phyloP scores from a whole-genome alignment of 2,329 filamentous ascomycete species.

The Fusarium pininemorale region DNA sequence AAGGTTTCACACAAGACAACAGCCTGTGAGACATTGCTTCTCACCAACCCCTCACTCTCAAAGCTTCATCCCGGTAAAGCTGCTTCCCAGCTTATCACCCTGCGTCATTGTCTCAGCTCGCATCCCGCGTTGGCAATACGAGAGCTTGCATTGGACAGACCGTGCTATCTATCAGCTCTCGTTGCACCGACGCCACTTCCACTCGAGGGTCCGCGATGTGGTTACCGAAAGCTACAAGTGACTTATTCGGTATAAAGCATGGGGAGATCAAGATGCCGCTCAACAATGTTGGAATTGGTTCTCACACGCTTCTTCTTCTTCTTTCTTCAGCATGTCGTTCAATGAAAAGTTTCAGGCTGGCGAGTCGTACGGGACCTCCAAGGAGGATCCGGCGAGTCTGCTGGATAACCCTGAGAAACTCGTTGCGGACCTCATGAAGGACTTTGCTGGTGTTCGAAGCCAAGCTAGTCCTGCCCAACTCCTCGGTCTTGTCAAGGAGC shows the following conservation, averaged over 20 bases:
- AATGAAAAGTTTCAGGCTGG: constrained; percentile 51
- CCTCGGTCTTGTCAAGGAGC: constrained; percentile 45
- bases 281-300: neutral
- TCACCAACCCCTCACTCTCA: neutral
- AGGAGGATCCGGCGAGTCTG: constrained; percentile 38
- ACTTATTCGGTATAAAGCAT: constrained; percentile 19
- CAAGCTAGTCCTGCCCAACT: constrained; percentile 44
- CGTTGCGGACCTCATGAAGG: constrained; percentile 47
- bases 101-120: neutral
- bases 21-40: constrained; percentile 11
- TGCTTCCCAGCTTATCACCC: neutral
- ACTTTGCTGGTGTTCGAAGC: constrained; percentile 41
- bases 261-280: neutral
- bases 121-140: neutral
- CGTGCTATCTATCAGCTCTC: neutral
- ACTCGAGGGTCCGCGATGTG: neutral
- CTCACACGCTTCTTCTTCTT: neutral
- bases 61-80: neutral
- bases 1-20: neutral
- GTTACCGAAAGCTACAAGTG: neutral
- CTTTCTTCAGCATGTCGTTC: constrained; percentile 42
- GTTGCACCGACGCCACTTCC: constrained; percentile 14
- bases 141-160: neutral
- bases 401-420: constrained; percentile 48
- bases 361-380: constrained; percentile 47